Percentiles rank a stretch among this genome's conserved stretches.
Evolutionary conservation across 768 basidiomycete species (phyloP).

Genomic region (Leccinum uliginosum): DNA sequence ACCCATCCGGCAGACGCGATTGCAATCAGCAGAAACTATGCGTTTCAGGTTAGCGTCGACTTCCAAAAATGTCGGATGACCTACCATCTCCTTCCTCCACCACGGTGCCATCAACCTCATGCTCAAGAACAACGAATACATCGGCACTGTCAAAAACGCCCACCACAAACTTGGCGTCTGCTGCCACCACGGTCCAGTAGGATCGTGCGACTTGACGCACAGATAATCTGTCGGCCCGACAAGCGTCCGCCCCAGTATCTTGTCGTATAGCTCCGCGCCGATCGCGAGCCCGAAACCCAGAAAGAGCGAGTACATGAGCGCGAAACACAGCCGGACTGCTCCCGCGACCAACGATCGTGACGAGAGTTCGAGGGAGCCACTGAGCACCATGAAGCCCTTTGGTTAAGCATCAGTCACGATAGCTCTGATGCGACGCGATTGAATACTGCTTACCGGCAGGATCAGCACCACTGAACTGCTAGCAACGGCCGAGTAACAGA

Average conservation of each 20-base stretch:
- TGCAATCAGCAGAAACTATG: slow-evolving; percentile 46
- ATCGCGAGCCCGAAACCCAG: slow-evolving; percentile 81
- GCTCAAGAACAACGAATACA: slow-evolving; percentile 63
- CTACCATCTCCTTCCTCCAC: slow-evolving; percentile 52
- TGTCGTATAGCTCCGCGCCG: slow-evolving; percentile 64
- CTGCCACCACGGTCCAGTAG: slow-evolving; percentile 68
- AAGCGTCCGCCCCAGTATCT: slow-evolving; percentile 45
- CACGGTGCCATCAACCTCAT: slow-evolving; percentile 61
- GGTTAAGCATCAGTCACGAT: background rate
- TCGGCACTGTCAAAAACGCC: slow-evolving; percentile 72
- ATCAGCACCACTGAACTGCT: slow-evolving; percentile 78
- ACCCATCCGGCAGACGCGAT: slow-evolving; percentile 74
- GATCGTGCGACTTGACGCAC: slow-evolving; percentile 54
- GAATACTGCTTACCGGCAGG: slow-evolving; percentile 50
- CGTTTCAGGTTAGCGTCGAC: background rate
- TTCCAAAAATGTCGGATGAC: slow-evolving; percentile 12
- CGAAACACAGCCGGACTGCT: slow-evolving; percentile 78
- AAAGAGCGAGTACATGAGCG: slow-evolving; percentile 74
- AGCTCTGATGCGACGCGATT: background rate
- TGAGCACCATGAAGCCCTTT: slow-evolving; percentile 63
- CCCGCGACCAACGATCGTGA: slow-evolving; percentile 80
- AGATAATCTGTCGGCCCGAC: slow-evolving; percentile 54
- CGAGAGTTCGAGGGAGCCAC: slow-evolving; percentile 72
- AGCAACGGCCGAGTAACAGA: slow-evolving; percentile 81
- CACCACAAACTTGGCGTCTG: slow-evolving; percentile 65